Base-by-base conservation (phyloP, 352 stramenopile genomes). In the Globisporangium polare region DNA sequence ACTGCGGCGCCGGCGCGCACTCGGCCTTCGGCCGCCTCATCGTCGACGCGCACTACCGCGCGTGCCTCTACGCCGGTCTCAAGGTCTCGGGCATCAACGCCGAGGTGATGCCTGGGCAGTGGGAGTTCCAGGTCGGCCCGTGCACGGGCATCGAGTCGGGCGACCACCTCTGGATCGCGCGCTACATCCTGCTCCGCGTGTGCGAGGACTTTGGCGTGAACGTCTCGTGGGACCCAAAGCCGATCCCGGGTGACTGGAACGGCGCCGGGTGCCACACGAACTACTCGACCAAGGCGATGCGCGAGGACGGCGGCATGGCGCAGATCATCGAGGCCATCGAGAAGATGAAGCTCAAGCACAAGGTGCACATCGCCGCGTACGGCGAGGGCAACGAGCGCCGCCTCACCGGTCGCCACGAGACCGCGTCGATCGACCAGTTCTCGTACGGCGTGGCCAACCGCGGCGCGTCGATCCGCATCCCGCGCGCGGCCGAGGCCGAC, bases 201-300 rank as follows among this genome's bases (percentile, higher is more conserved):
- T 99, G 94, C 75, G 96, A 99, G 72, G 94, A 98, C 74, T 98
- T 98, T 72, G 92, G 96, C 62, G 94, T 99, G 43, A 98, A 97
- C 77, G 97, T 97, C 65, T 98, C 94, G 63, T 91, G 97, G 64
- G 94, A 99, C 85, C 96, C 96, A 53, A 99, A 99, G 83, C 96
- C 96, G 20, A 98, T 99, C 78, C 89, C 97, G 18, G 96, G 96
- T 58, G 96, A 99, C 78, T 99, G 96, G 96, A 99, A 99, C 78
- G 96, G 96, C 43, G 95, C 96, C 2, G 96, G 96, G 53, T 96
- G 86, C 84, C 90, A 97, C 81, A 98, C 95, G 31, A 99, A 99
- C 84, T 97, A 98, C 69, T 98, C 90, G 64, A 99, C 96, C 10
- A 93, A 98, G 81, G 68, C 65, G 17, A 99, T 99, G 96, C 89